Evolutionary conservation across 495 filamentous ascomycete genomes (phyloP).

Genomic region (Articulospora tetracladia): DNA sequence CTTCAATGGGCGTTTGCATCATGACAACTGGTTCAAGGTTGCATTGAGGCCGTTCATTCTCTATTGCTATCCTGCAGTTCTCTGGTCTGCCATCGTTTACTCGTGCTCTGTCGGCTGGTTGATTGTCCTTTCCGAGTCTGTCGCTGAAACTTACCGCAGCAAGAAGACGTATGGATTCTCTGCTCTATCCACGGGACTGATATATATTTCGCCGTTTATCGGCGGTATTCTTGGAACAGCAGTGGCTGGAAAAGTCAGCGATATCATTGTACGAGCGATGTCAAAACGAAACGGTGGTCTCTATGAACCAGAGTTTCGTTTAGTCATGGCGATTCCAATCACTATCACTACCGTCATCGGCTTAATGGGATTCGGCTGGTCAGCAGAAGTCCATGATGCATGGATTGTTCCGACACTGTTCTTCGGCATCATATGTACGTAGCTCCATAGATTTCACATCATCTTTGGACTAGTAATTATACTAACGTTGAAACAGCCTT

Average conservation of each 20-base stretch:
- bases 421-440: constrained; percentile 87
- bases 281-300: constrained; percentile 81
- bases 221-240: constrained; percentile 88
- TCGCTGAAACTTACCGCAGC: constrained; percentile 71
- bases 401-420: constrained; percentile 95
- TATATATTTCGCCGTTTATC: constrained; percentile 86
- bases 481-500: too few species aligned
- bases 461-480: too few species aligned
- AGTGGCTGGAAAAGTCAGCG: constrained; percentile 84
- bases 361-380: constrained; percentile 94
- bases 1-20: constrained; percentile 71
- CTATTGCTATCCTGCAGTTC: constrained; percentile 80
- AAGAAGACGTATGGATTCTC: constrained; percentile 69
- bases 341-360: constrained; percentile 77
- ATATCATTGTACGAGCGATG: constrained; percentile 77
- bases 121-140: constrained; percentile 87
- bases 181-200: constrained; percentile 73
- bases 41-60: constrained; percentile 78
- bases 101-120: constrained; percentile 91
- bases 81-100: constrained; percentile 89
- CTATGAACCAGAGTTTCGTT: constrained; percentile 94
- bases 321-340: constrained; percentile 84
- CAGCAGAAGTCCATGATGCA: constrained; percentile 62
- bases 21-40: constrained; percentile 76
- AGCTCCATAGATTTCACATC: too few species aligned